Percentiles rank a stretch among this genome's conserved stretches.
These are phyloP conservation scores for Rhizophora mangle DNA, from an alignment of 345 rosid genomes.

Conservation along the genomic window DNA sequence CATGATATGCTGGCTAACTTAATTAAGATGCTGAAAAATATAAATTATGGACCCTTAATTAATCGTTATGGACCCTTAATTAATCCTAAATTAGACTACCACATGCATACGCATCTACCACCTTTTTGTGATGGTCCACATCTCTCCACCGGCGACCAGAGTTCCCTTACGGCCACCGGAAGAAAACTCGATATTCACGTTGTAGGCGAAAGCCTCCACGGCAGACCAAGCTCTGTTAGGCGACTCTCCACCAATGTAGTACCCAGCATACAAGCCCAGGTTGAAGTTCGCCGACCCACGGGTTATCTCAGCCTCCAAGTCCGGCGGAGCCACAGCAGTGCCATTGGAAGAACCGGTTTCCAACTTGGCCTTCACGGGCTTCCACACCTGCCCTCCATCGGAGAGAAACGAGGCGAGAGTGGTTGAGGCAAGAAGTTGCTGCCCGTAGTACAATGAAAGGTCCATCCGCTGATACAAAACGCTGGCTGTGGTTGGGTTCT, in stretches of 20 bases:
- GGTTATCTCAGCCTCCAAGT: background rate
- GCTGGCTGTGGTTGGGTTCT: background rate
- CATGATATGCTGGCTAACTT: too few relatives aligned
- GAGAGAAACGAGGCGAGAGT: background rate
- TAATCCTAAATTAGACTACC: too few relatives aligned
- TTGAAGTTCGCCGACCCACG: background rate
- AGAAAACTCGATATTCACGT: background rate
- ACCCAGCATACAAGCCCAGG: background rate
- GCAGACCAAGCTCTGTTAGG: background rate
- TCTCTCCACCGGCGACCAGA: too few relatives aligned
- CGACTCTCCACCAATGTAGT: background rate
- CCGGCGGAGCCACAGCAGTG: background rate
- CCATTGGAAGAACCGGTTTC: background rate
- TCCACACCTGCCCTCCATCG: background rate
- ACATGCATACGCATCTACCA: too few relatives aligned
- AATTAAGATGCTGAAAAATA: too few relatives aligned
- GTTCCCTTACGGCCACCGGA: background rate
- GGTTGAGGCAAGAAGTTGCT: background rate
- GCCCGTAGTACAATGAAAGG: background rate
- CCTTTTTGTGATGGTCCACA: too few relatives aligned
- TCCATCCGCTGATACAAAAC: background rate
- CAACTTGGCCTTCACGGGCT: background rate
- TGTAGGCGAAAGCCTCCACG: background rate
- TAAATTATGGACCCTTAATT: too few relatives aligned
- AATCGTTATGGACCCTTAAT: too few relatives aligned